Conservation (phyloP, 345 rosid genomes). For the Capsella bursapastoris region DNA sequence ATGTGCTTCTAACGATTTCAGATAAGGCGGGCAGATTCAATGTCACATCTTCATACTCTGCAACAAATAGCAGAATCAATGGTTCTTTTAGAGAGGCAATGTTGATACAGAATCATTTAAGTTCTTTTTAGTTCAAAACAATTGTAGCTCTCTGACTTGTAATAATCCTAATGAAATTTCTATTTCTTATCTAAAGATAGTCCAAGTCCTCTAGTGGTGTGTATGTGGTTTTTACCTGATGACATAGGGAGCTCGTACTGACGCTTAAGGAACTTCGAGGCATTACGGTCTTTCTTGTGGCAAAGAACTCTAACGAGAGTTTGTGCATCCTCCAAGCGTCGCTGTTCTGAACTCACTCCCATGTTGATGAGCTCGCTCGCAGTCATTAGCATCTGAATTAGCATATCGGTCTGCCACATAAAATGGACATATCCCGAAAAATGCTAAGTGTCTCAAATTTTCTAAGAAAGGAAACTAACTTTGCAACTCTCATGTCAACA, state of each 20-base stretch:
- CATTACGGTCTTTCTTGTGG: conserved; percentile 91
- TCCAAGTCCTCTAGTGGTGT: conserved; percentile 2
- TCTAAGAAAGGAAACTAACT: neutral
- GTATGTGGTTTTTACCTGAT: conserved; percentile 61
- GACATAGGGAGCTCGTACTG: conserved; percentile 95
- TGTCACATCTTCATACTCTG: conserved; percentile 74
- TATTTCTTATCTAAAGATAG: neutral
- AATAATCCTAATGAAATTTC: conserved; percentile 14
- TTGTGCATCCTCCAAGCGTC: conserved; percentile 66
- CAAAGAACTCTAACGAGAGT: conserved; percentile 85
- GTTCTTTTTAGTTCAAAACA: conserved; percentile 29
- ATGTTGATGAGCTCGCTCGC: conserved; percentile 78
- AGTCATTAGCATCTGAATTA: conserved; percentile 81
- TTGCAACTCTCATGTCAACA: neutral
- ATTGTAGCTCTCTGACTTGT: conserved; percentile 35
- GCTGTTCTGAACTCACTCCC: conserved; percentile 60
- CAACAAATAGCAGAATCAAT: conserved; percentile 25
- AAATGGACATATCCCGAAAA: neutral
- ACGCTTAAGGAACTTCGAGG: conserved; percentile 80
- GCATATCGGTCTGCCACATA: conserved; percentile 67
- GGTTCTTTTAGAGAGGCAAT: conserved; percentile 6
- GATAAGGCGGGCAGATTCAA: conserved; percentile 58
- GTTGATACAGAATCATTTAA: conserved; percentile 19
- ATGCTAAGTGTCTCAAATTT: neutral
- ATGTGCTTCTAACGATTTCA: conserved; percentile 73